Conservation (phyloP, 306 rosid species). For the Rubus idaeus region DNA sequence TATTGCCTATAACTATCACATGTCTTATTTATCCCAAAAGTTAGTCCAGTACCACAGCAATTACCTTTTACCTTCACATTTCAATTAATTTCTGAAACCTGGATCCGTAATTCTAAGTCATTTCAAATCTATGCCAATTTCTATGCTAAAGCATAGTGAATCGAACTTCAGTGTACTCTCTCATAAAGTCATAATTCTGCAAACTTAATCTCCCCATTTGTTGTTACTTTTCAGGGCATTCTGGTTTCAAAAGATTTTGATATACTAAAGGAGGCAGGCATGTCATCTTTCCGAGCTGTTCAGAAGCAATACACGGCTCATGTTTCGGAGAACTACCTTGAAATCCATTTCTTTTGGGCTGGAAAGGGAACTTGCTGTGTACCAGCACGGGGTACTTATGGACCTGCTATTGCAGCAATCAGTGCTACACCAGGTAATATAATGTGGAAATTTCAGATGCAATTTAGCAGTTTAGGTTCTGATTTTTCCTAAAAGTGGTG, state of each 20-base stretch:
- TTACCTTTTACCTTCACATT: not conserved
- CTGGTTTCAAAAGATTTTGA: conserved; percentile 59
- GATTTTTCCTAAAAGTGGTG: conserved; percentile 4
- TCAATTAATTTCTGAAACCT: not conserved
- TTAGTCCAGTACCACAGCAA: not conserved
- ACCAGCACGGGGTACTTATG: conserved; percentile 57
- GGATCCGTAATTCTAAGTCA: not conserved
- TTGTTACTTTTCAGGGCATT: conserved; percentile 42
- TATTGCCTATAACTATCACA: not conserved
- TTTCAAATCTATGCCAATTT: not conserved
- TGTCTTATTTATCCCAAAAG: not conserved
- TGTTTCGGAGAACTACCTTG: conserved; percentile 64
- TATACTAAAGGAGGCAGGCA: conserved; percentile 60
- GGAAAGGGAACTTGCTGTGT: conserved; percentile 88
- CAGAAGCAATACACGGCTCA: conserved; percentile 32
- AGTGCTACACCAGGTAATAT: conserved; percentile 67
- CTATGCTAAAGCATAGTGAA: not conserved
- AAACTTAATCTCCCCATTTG: not conserved
- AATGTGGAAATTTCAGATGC: not conserved
- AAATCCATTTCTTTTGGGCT: conserved; percentile 85
- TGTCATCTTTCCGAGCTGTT: conserved; percentile 38
- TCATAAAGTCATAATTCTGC: not conserved
- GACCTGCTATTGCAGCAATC: conserved; percentile 76
- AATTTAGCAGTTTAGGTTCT: conserved; percentile 18
- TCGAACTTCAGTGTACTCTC: not conserved